Conservation (phyloP, 1,284 basidiomycete genomes). For the Ceratobasidium sp. region DNA sequence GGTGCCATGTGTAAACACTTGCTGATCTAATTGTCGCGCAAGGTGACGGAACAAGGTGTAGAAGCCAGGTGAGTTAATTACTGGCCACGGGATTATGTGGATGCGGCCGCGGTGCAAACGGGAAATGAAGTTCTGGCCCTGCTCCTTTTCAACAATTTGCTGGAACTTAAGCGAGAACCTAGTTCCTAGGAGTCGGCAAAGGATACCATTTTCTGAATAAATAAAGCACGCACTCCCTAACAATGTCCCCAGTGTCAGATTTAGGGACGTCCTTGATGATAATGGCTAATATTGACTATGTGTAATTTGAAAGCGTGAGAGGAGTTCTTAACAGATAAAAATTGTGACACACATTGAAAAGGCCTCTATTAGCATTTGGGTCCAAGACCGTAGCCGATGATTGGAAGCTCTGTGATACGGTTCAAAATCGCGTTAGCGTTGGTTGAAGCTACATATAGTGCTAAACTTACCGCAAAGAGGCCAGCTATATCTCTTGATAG, state of each 20-base stretch:
- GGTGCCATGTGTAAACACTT: slow-evolving; percentile 63
- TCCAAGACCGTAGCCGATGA: slow-evolving; percentile 71
- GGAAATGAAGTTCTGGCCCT: slow-evolving; percentile 73
- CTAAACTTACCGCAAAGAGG: slow-evolving; percentile 59
- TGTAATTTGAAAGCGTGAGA: neutral
- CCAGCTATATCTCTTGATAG: slow-evolving; percentile 61
- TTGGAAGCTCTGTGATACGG: slow-evolving; percentile 64
- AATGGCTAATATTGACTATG: slow-evolving; percentile 67
- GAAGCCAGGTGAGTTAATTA: slow-evolving; percentile 72
- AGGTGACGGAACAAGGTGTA: slow-evolving; percentile 66
- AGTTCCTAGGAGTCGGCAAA: neutral
- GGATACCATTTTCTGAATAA: neutral
- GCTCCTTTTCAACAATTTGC: slow-evolving; percentile 70
- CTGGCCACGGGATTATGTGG: slow-evolving; percentile 74
- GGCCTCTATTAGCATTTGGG: slow-evolving; percentile 67
- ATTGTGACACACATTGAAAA: slow-evolving; percentile 61
- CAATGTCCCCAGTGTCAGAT: slow-evolving; percentile 69
- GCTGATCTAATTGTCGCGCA: slow-evolving; percentile 63
- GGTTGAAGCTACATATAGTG: neutral
- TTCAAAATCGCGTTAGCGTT: neutral
- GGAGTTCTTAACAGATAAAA: neutral
- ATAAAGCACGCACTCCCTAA: slow-evolving; percentile 55
- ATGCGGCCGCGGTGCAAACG: slow-evolving; percentile 68
- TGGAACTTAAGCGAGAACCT: slow-evolving; percentile 71
- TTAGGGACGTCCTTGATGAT: slow-evolving; percentile 78